phyloP scores from a whole-genome alignment of 2,329 filamentous ascomycete species.

The Pseudocercospora fijiensis region DNA sequence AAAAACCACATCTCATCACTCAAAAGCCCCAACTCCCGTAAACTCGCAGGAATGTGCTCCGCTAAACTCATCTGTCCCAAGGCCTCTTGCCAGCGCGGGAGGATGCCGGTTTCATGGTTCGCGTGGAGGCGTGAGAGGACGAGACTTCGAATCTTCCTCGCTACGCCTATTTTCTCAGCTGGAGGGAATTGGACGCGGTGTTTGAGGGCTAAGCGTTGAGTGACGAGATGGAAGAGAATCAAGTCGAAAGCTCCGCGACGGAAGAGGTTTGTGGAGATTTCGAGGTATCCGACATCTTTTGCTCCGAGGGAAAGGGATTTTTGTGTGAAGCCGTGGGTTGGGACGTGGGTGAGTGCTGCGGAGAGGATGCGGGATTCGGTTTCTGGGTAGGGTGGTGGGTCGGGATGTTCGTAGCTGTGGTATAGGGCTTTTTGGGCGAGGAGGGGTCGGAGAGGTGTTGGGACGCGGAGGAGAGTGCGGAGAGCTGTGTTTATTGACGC shows the following conservation, averaged over 20 bases:
- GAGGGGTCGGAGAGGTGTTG: conserved; percentile 30
- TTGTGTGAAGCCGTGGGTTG: conserved; percentile 76
- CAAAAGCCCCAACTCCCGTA: conserved; percentile 75
- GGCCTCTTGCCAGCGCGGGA: conserved; percentile 84
- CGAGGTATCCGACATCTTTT: conserved; percentile 79
- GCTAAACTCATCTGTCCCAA: conserved; percentile 88
- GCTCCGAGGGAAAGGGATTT: conserved; percentile 73
- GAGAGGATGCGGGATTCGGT: conserved; percentile 75
- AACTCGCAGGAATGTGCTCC: conserved; percentile 69
- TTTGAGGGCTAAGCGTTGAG: conserved; percentile 61
- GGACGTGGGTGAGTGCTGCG: conserved; percentile 76
- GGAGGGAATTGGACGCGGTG: conserved; percentile 48
- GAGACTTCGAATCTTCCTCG: conserved; percentile 66
- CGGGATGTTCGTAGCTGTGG: conserved; percentile 71
- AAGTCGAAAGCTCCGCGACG: conserved; percentile 78
- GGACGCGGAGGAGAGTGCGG: conserved; percentile 31
- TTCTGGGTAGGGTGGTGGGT: conserved; percentile 62
- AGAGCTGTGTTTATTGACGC: conserved; percentile 24
- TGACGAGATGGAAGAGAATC: conserved; percentile 73
- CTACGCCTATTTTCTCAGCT: conserved; percentile 24
- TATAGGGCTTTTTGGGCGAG: conserved; percentile 48
- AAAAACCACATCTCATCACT: conserved; percentile 93
- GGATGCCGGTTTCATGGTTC: conserved; percentile 62
- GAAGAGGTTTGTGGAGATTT: conserved; percentile 81
- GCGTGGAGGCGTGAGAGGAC: conserved; percentile 74